Base-by-base conservation (phyloP, 805 yeast species). In the Metschnikowia bowlesiae region DNA sequence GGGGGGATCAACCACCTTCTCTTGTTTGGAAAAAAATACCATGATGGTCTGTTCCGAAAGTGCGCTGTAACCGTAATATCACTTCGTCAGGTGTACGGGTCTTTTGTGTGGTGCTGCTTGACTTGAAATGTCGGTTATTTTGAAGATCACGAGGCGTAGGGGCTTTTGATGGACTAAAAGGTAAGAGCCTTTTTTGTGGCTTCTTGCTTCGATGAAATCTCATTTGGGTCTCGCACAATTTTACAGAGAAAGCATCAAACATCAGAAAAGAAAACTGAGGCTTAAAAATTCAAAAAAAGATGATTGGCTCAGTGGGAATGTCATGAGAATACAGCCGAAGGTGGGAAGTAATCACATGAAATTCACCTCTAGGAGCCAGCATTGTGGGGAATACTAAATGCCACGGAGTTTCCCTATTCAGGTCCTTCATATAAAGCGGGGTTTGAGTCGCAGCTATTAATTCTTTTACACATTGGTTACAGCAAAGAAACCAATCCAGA, bases 21-120 rank as follows among this genome's bases (percentile, higher is more conserved):
- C 63, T 30, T 66, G 68, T 43, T 62, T 67, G 31, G 74, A 61
- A 58, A 81, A 82, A 29, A 82, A 63, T 28, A 84, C 84, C 87
- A 82, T 82, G 22, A 10, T 43, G 30, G 34, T 33, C 47, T 28
- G 26, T 6, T 28, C 8, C 10, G 10, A 39, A n/a, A 8, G 33
- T 44, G 39, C 47, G 47, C 9, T 28, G 39, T 44, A n/a, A 32
- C 7, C 14, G 10, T 39, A n/a, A 26, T 9, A 7, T 44, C n/a
- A 18, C 30, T 13, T 34, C 2, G 6, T 10, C 6, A 3, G 53
- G 48, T 47, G 53, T 35, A 50, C 48, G 53, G 53, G 42, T 43
- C 39, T 42, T 9, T 14, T 13, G 1, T 22, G 4, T 22, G 22
- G 22, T 22, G 22, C 22, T 22, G 22, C 22, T 22, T 22, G 22